Evolutionary conservation across 306 rosid species (phyloP).

Genomic region (Ochetophila trinervis): DNA sequence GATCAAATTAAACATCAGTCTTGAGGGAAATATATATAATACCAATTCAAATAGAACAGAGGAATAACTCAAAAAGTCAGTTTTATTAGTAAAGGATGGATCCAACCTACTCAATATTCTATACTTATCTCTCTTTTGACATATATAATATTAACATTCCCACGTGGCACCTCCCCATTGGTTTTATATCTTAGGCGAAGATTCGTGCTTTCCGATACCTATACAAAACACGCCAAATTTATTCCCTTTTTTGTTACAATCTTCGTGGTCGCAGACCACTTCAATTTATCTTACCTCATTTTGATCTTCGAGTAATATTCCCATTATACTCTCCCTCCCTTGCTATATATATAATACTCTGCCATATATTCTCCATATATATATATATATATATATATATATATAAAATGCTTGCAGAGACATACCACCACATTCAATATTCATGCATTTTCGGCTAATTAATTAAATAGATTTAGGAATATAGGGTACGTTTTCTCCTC

Average conservation of each 20-base stretch:
- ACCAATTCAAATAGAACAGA: constrained; percentile 19
- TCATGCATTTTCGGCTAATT: constrained; percentile 17
- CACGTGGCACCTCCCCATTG: constrained; percentile 38
- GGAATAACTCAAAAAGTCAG: constrained; percentile 26
- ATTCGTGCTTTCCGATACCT: constrained; percentile 38
- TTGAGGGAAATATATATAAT: background rate
- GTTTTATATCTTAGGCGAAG: constrained; percentile 53
- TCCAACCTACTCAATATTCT: constrained; percentile 66
- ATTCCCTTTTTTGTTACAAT: background rate
- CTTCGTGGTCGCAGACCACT: background rate
- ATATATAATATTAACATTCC: constrained; percentile 37
- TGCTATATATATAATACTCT: background rate
- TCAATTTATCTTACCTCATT: constrained; percentile 23
- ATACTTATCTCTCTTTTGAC: constrained; percentile 34
- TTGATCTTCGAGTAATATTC: constrained; percentile 21
- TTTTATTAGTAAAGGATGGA: constrained; percentile 2
- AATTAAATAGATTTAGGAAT: constrained; percentile 12
- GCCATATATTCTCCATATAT: background rate
- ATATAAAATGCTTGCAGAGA: background rate
- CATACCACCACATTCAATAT: background rate
- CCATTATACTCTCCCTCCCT: constrained; percentile 4
- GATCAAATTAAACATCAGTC: background rate
- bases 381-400: background rate
- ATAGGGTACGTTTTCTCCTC: background rate
- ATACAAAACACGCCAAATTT: constrained; percentile 23